A percentile compares a stretch with the other conserved stretches of the same genome.
phyloP scores from a whole-genome alignment of 139 green algal genomes.

The Asterochloris erici region DNA sequence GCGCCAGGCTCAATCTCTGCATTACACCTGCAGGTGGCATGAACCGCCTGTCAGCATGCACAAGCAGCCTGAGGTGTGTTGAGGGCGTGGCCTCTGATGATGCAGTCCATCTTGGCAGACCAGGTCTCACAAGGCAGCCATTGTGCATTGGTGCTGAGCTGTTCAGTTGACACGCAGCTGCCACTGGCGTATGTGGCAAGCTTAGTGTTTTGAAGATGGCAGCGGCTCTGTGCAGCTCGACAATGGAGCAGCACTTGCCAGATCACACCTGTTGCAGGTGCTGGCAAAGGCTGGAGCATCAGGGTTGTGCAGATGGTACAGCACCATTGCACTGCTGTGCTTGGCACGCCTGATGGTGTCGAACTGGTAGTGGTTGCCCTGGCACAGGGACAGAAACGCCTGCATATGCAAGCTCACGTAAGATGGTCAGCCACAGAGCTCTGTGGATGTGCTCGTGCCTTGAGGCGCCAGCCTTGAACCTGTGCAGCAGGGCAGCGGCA shows the following conservation, averaged over 20 bases:
- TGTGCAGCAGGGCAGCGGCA: too few relatives aligned
- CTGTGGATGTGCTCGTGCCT: too few relatives aligned
- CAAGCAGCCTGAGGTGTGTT: too few relatives aligned
- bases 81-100: too few relatives aligned
- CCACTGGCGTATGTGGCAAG: too few relatives aligned
- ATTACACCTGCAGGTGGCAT: background rate
- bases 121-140: conserved; percentile 48
- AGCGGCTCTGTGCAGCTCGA: too few relatives aligned
- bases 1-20: conserved; percentile 84
- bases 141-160: too few relatives aligned
- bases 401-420: background rate
- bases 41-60: too few relatives aligned
- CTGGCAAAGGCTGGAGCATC: conserved; percentile 70
- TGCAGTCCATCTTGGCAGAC: background rate
- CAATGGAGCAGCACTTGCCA: background rate
- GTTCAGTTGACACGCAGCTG: too few relatives aligned
- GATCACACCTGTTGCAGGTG: conserved; percentile 76
- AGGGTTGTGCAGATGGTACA: conserved; percentile 99
- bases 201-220: too few relatives aligned
- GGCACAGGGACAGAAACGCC: conserved; percentile 93
- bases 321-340: conserved; percentile 98
- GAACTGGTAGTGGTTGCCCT: conserved; percentile 99
- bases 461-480: too few relatives aligned
- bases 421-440: too few relatives aligned
- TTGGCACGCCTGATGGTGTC: conserved; percentile 95